These are phyloP conservation scores for Kwoniella bestiolae DNA, from an alignment of 768 basidiomycete species.

Conservation along the genomic window DNA sequence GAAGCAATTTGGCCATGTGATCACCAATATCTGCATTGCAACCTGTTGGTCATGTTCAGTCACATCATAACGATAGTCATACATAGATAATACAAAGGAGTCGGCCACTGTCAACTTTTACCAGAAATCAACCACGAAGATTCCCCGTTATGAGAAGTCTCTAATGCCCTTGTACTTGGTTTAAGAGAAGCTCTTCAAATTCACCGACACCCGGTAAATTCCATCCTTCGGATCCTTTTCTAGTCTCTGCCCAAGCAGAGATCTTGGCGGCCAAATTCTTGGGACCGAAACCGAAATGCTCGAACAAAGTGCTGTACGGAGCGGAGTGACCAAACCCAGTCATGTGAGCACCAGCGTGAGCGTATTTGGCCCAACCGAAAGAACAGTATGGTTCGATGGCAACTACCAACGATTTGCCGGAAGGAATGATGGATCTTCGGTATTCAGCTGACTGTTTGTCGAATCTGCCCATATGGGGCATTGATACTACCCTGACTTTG, in stretches of 20 bases:
- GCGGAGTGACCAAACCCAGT: constrained; percentile 55
- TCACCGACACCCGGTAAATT: constrained; percentile 50
- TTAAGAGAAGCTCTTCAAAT: constrained; percentile 50
- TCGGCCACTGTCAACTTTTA: too few relatives aligned
- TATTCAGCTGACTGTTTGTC: constrained; percentile 46
- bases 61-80: too few relatives aligned
- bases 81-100: too few relatives aligned
- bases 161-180: constrained; percentile 2
- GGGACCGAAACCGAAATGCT: constrained; percentile 54
- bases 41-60: too few relatives aligned
- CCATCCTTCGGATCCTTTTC: constrained; percentile 6
- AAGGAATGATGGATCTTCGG: constrained; percentile 33
- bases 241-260: constrained; percentile 27
- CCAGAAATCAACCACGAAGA: too few relatives aligned
- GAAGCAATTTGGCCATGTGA: too few relatives aligned
- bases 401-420: constrained; percentile 38
- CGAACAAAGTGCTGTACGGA: constrained; percentile 47
- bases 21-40: too few relatives aligned
- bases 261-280: constrained; percentile 49
- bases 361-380: constrained; percentile 56
- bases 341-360: constrained; percentile 55
- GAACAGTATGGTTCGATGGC: constrained; percentile 55
- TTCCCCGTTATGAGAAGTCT: too few relatives aligned
- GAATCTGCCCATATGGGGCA: constrained; percentile 51
- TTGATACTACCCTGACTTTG: constrained; percentile 53